These are phyloP conservation scores for Gentiana dahurica DNA, from an alignment of 257 asterid genomes.

Conservation along the genomic window DNA sequence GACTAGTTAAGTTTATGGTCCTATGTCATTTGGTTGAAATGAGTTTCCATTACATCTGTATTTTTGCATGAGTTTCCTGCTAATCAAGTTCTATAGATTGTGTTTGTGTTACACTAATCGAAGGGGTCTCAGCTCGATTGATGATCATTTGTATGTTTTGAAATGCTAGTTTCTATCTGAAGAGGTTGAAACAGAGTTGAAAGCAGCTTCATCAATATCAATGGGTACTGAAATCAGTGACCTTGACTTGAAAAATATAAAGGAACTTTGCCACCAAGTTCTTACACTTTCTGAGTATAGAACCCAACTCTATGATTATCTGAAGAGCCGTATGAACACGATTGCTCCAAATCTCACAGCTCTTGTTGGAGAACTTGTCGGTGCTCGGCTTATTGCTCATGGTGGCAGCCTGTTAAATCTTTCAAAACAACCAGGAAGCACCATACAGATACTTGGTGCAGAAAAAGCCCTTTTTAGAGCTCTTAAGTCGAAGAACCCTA, in stretches of 20 bases:
- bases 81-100: not conserved
- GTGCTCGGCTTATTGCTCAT: slow-evolving; percentile 87
- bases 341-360: slow-evolving; percentile 92
- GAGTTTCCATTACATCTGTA: too few species aligned
- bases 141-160: not conserved
- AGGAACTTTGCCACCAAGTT: slow-evolving; percentile 76
- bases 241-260: slow-evolving; percentile 67
- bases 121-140: too few species aligned
- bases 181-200: slow-evolving; percentile 66
- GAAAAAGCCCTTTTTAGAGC: slow-evolving; percentile 91
- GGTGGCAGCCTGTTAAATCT: slow-evolving; percentile 87
- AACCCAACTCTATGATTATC: slow-evolving; percentile 69
- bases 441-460: slow-evolving; percentile 91
- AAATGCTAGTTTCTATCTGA: slow-evolving; percentile 48
- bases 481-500: slow-evolving; percentile 76
- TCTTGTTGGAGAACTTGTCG: slow-evolving; percentile 87
- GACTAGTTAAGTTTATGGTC: too few species aligned
- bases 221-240: slow-evolving; percentile 95
- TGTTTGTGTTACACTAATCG: not conserved
- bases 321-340: slow-evolving; percentile 83
- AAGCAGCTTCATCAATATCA: slow-evolving; percentile 72
- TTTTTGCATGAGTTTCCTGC: too few species aligned
- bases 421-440: slow-evolving; percentile 91
- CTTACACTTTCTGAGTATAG: slow-evolving; percentile 70
- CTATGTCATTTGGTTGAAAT: too few species aligned